These are phyloP conservation scores for Mycena floridula DNA, from an alignment of 768 basidiomycete genomes.

Conservation along the genomic window DNA sequence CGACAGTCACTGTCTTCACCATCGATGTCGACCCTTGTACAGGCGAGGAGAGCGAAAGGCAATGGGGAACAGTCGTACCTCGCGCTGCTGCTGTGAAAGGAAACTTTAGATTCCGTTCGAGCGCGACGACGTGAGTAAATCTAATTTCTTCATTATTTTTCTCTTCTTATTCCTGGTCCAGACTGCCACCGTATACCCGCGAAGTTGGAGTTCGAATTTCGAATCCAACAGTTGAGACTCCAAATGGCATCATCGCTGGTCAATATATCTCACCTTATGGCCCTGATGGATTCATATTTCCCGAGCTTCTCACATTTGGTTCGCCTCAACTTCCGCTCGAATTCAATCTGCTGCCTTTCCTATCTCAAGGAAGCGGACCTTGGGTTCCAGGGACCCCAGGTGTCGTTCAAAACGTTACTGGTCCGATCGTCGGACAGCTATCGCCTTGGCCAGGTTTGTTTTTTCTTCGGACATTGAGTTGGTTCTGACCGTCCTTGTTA, in stretches of 20 bases:
- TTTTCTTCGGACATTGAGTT: neutral
- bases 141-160: neutral
- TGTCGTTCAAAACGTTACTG: slow-evolving; percentile 1
- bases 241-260: slow-evolving; percentile 12
- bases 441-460: slow-evolving; percentile 13
- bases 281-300: slow-evolving; percentile 10
- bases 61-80: slow-evolving; percentile 8
- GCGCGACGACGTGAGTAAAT: neutral
- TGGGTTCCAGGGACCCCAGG: slow-evolving; percentile 5
- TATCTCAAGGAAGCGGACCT: slow-evolving; percentile 11
- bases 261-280: slow-evolving; percentile 13
- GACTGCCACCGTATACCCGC: slow-evolving; percentile 12
- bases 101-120: slow-evolving; percentile 3
- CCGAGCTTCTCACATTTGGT: slow-evolving; percentile 12
- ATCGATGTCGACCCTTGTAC: slow-evolving; percentile 18
- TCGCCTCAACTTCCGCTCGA: slow-evolving; percentile 8
- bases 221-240: slow-evolving; percentile 6
- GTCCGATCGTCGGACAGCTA: slow-evolving; percentile 13
- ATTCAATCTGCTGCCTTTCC: slow-evolving; percentile 13
- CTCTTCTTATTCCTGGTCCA: neutral
- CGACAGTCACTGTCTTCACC: slow-evolving; percentile 11
- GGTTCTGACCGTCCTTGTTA: neutral
- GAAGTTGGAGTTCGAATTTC: slow-evolving; percentile 12
- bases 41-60: slow-evolving; percentile 10
- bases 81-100: slow-evolving; percentile 7